Evolutionary conservation across 2,329 filamentous ascomycete species (phyloP), one percentile per base, ranked within the genome.

Genomic region (Corniculantispora saksenae): DNA sequence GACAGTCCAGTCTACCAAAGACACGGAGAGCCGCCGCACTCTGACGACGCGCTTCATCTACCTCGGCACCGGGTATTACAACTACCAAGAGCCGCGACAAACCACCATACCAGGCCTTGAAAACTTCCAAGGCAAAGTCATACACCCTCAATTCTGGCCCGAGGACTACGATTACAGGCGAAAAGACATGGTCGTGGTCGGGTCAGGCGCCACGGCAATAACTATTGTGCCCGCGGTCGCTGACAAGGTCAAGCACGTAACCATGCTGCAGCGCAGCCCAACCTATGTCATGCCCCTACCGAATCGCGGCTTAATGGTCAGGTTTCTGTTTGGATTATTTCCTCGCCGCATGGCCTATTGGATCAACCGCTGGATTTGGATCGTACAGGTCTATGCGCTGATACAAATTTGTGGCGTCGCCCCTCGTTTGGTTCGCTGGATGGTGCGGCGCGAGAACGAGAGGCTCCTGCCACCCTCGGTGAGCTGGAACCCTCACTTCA

Each of bases 141-240:
- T 91, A 1, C 90, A 92, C 67, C 90, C 91, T 1, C 90, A 93
- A 70, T 92, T 91, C 77, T 92, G 90, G 89, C 89, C 89, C 0
- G 79, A 88, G 64, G 81, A 89, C 63, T 79, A 89, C 50, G 86
- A 91, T 72, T 91, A 90, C 75, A 77, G 79, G 15, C 77, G 82
- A 75, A 91, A 91, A 72, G 83, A 85, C 21, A 79, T 91, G 25
- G 85, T 90, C 53, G 80, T 91, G 62, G 86, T 92, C 65, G 90
- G 90, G 21, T 86, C 82, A 45, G 89, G 89, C 19, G 89, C 90
- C 1, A 91, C 89, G 0, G 87, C 89, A 3, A 79, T 91, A 48
- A 90, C 89, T 1, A 78, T 91, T 1, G 75, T 92, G 1, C 89
- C 89, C 1, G 83, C 81, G 40, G 76, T 91, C 69, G 82, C 86